Conservation (phyloP, 1,284 basidiomycete species). For the Tilletia setariae region DNA sequence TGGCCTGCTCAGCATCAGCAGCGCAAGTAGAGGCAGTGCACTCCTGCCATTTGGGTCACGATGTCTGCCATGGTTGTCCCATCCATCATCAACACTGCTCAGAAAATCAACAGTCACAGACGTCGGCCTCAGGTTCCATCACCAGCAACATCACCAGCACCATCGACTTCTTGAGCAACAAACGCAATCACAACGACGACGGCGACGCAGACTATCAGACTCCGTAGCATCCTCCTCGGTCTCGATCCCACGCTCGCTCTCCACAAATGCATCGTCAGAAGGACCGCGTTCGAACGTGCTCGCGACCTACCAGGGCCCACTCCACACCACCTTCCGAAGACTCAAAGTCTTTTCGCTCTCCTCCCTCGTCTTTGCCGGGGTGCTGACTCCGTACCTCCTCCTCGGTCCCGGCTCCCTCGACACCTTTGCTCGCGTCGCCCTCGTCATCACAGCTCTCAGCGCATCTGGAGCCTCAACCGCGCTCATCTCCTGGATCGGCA, state of each 20-base stretch:
- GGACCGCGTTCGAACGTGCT: not conserved
- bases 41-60: too few species aligned
- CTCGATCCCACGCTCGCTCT: not conserved
- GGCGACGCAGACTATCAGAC: too few species aligned
- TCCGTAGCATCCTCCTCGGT: not conserved
- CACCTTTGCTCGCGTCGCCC: slow-evolving; percentile 65
- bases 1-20: too few species aligned
- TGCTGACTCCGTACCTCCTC: slow-evolving; percentile 74
- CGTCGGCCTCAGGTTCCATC: too few species aligned
- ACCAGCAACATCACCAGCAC: too few species aligned
- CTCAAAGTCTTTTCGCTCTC: slow-evolving; percentile 79
- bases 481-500: slow-evolving; percentile 69
- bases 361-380: slow-evolving; percentile 69
- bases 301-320: slow-evolving; percentile 61
- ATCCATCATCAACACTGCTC: too few species aligned
- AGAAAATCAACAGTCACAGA: too few species aligned
- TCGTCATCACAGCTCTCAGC: slow-evolving; percentile 68
- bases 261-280: not conserved
- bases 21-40: too few species aligned
- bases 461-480: slow-evolving; percentile 71
- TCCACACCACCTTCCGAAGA: slow-evolving; percentile 68
- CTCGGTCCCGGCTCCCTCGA: slow-evolving; percentile 73
- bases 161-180: too few species aligned
- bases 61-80: too few species aligned
- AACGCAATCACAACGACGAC: too few species aligned